Percentiles rank a stretch among this genome's conserved stretches.
Conservation (phyloP, 306 rosid species). For the Herpetospermum pedunculosum region DNA sequence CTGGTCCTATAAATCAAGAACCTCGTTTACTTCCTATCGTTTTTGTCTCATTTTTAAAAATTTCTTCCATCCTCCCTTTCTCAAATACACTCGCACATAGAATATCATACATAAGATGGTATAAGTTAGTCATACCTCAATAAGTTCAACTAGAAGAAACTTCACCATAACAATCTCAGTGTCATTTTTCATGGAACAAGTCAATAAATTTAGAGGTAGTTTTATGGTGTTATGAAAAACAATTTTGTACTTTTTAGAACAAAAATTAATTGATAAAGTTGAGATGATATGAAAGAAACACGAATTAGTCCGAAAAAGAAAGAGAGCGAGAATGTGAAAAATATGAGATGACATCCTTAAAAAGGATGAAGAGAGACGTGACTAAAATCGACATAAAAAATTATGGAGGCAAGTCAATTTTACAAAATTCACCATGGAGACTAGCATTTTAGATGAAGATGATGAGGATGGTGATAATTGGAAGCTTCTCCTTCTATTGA, state of each 20-base stretch:
- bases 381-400: not conserved
- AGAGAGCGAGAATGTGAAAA: not conserved
- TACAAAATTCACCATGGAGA: not conserved
- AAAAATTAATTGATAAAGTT: not conserved
- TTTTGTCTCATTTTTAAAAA: not conserved
- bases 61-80: not conserved
- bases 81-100: not conserved
- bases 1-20: not conserved
- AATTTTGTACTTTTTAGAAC: not conserved
- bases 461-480: not conserved
- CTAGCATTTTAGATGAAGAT: not conserved
- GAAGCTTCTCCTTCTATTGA: not conserved
- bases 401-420: not conserved
- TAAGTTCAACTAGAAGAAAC: not conserved
- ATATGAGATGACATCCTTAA: not conserved
- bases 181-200: not conserved
- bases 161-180: not conserved
- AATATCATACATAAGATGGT: not conserved
- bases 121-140: not conserved
- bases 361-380: not conserved
- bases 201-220: not conserved
- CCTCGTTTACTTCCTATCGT: not conserved
- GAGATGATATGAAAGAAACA: not conserved
- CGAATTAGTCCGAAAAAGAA: not conserved
- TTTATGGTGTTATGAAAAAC: not conserved